These are phyloP conservation scores for Isoetes taiwanensis DNA, from an alignment of 75 land plant species.

Conservation along the genomic window DNA sequence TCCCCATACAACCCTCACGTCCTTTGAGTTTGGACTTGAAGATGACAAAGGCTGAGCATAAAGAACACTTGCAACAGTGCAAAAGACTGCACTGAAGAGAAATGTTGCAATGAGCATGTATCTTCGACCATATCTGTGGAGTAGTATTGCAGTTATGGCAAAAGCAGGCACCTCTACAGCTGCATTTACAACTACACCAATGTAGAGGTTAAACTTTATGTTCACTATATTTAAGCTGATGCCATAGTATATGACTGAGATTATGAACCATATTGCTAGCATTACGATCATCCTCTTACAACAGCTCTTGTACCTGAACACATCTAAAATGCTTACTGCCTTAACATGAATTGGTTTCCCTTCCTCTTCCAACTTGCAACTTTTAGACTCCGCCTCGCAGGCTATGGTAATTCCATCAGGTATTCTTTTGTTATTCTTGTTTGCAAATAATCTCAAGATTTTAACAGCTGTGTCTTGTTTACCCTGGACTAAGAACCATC, in stretches of 20 bases:
- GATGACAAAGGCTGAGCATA: too few species aligned
- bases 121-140: neutral
- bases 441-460: neutral
- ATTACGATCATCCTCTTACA: neutral
- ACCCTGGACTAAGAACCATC: neutral
- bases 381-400: neutral
- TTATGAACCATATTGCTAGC: neutral
- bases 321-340: neutral
- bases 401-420: neutral
- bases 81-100: slow-evolving; percentile 49
- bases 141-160: neutral
- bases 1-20: too few species aligned
- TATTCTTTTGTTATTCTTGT: neutral
- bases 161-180: neutral
- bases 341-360: slow-evolving; percentile 8
- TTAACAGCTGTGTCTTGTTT: neutral
- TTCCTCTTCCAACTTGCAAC: too few species aligned
- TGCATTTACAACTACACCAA: neutral
- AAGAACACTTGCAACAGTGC: slow-evolving; percentile 33
- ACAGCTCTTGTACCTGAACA: neutral
- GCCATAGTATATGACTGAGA: neutral
- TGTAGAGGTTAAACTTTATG: neutral
- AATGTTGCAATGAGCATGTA: slow-evolving; percentile 37
- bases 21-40: too few species aligned
- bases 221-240: neutral